Evolutionary conservation across 164 flowering plant species (phyloP).

Genomic region (Nelumbo lutea): DNA sequence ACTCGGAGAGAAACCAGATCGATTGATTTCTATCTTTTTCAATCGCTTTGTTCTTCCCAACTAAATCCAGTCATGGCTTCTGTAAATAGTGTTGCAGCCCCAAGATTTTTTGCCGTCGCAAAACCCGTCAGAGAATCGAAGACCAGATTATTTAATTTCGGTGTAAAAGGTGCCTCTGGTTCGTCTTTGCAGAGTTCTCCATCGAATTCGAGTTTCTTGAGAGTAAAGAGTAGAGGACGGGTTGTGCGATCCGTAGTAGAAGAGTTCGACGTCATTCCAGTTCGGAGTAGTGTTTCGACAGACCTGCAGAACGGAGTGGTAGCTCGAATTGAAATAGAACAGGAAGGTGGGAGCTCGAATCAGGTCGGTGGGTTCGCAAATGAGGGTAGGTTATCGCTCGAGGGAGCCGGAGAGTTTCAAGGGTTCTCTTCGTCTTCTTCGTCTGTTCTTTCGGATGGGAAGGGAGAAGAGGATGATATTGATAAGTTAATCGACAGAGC

Average conservation of each 20-base stretch:
- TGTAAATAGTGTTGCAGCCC: slow-evolving; percentile 33
- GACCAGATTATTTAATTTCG: slow-evolving; percentile 10
- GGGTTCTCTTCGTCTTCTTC: slow-evolving; percentile 35
- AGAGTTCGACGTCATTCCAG: slow-evolving; percentile 62
- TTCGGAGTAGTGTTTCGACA: slow-evolving; percentile 47
- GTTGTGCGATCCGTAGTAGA: slow-evolving; percentile 30
- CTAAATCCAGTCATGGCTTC: slow-evolving; percentile 34
- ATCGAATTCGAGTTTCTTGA: slow-evolving; percentile 14
- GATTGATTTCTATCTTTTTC: background rate
- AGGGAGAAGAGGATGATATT: slow-evolving; percentile 24
- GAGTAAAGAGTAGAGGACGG: slow-evolving; percentile 21
- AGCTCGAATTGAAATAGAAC: slow-evolving; percentile 31
- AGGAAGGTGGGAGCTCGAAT: slow-evolving; percentile 20
- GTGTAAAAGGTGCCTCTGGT: slow-evolving; percentile 17
- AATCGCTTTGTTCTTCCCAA: background rate
- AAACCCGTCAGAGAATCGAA: slow-evolving; percentile 17
- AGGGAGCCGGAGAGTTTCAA: slow-evolving; percentile 35
- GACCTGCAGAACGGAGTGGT: slow-evolving; percentile 55
- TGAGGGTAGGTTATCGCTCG: slow-evolving; percentile 60
- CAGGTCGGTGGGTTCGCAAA: slow-evolving; percentile 46
- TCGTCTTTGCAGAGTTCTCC: slow-evolving; percentile 10
- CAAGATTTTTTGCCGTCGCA: slow-evolving; percentile 26
- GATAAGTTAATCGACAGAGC: slow-evolving; percentile 59
- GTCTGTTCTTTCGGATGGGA: slow-evolving; percentile 19
- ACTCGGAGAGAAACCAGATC: background rate